Evolutionary conservation across 176 grass and related monocot species (phyloP).

Genomic region (Miscanthus lutarioriparius): DNA sequence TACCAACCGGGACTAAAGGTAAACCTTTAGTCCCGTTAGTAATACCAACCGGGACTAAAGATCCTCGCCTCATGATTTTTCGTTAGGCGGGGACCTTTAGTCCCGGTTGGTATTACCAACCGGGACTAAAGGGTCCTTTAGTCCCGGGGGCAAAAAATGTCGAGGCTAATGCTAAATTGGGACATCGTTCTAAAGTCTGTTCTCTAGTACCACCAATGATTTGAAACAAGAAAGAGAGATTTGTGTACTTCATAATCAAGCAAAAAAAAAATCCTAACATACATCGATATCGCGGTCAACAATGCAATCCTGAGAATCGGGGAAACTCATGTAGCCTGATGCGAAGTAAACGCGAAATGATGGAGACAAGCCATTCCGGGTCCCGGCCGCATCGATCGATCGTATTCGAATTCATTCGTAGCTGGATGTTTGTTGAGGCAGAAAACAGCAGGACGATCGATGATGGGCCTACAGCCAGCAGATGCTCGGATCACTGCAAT

Average conservation of each 20-base stretch:
- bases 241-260: neutral
- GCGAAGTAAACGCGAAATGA: conserved; percentile 12
- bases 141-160: too few species aligned
- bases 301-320: neutral
- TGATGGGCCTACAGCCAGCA: neutral
- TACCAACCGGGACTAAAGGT: too few species aligned
- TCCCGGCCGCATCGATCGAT: neutral
- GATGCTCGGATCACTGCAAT: neutral
- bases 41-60: too few species aligned
- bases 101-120: too few species aligned
- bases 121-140: too few species aligned
- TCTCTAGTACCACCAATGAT: neutral
- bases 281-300: neutral
- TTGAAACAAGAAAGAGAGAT: neutral
- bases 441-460: neutral
- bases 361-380: neutral
- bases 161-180: too few species aligned
- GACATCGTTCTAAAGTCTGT: too few species aligned
- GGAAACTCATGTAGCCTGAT: conserved; percentile 10
- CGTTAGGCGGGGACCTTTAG: too few species aligned
- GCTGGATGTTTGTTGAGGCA: neutral
- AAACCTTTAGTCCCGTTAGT: too few species aligned
- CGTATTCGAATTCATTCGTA: neutral
- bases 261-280: neutral
- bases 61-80: too few species aligned